Evolutionary conservation across 139 green algal genomes (phyloP), one percentile per base, ranked within the genome.

Genomic region (Chlorokybus atmophyticus): DNA sequence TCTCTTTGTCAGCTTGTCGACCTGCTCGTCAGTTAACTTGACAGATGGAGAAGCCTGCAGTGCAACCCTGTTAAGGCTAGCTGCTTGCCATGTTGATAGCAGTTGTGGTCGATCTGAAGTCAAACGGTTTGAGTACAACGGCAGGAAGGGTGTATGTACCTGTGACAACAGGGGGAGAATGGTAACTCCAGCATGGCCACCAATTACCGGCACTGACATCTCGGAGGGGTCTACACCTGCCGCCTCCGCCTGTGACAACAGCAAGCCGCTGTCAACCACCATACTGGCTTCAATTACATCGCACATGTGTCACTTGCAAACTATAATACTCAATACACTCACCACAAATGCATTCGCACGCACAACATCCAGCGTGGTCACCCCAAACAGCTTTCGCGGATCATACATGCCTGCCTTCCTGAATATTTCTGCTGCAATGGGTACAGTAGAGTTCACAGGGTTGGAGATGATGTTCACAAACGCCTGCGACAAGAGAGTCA

Each of bases 91-190:
- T 44, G 14, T 44, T 44, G 35, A 14, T 10, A 14, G 14, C 14
- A 14, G 35, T 10, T 10, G 35, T 21, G 10, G 14, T 14, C 35
- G 35, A 10, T 21, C 35, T 21, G 35, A 44, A 44, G 14, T 14
- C 10, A 44, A 44, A 44, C 35, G 14, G 14, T 10, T 10, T 44
- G 35, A 44, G 14, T 44, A 21, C 35, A 44, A 21, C 35, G 35
- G 35, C 35, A 21, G 35, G 10, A 44, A 44, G 35, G 35, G 35
- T 10, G 14, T 44, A 14, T 63, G 52, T 1, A 84, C 74, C 79
- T 93, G 91, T 21, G 82, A 94, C n/a, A 99, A 75, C 48, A 99
- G 76, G 17, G 91, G 90, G 64, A 99, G 75, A 76, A 99, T 99
- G 62, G 91, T 99, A 52, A 82, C 79, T 24, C 91, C 91, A 10